Evolutionary conservation across 352 stramenopile species (phyloP).

Genomic region (Phytophthora ohioensis): DNA sequence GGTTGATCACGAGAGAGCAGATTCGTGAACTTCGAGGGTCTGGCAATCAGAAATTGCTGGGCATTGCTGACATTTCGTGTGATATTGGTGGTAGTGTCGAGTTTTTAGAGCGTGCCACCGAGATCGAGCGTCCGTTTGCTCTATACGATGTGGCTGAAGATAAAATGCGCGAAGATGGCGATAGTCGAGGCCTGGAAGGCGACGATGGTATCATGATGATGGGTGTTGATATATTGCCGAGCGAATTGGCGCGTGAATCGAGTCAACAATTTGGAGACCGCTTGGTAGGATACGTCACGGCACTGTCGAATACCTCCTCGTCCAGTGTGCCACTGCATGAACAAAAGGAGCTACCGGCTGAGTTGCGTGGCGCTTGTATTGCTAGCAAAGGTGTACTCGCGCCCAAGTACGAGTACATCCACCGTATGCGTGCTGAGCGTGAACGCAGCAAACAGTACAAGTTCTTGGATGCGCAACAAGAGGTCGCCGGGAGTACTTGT

Average conservation of each 20-base stretch:
- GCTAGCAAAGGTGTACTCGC: slow-evolving; percentile 88
- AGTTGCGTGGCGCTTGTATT: slow-evolving; percentile 92
- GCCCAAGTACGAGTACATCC: slow-evolving; percentile 93
- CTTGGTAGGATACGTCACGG: slow-evolving; percentile 87
- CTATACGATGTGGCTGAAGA: slow-evolving; percentile 85
- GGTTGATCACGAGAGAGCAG: slow-evolving; percentile 93
- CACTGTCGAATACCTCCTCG: slow-evolving; percentile 57
- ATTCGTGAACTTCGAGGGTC: slow-evolving; percentile 70
- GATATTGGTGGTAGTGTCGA: slow-evolving; percentile 95
- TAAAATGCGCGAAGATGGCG: slow-evolving; percentile 77
- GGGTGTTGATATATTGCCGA: slow-evolving; percentile 96
- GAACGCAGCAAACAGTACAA: slow-evolving; percentile 74
- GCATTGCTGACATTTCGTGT: slow-evolving; percentile 96
- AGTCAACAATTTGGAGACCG: slow-evolving; percentile 96
- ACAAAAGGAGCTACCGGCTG: slow-evolving; percentile 69
- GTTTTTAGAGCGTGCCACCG: slow-evolving; percentile 93
- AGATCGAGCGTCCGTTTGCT: slow-evolving; percentile 96
- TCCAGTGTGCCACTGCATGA: slow-evolving; percentile 60
- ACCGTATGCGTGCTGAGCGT: slow-evolving; percentile 88
- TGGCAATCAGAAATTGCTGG: slow-evolving; percentile 87
- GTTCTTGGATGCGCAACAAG: slow-evolving; percentile 74
- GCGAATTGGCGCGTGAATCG: slow-evolving; percentile 94
- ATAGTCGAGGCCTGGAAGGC: slow-evolving; percentile 48
- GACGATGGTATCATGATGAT: slow-evolving; percentile 92
- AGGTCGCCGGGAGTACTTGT: slow-evolving; percentile 82